phyloP scores from a whole-genome alignment of 1,284 basidiomycete species.

The Blastosporella zonata region DNA sequence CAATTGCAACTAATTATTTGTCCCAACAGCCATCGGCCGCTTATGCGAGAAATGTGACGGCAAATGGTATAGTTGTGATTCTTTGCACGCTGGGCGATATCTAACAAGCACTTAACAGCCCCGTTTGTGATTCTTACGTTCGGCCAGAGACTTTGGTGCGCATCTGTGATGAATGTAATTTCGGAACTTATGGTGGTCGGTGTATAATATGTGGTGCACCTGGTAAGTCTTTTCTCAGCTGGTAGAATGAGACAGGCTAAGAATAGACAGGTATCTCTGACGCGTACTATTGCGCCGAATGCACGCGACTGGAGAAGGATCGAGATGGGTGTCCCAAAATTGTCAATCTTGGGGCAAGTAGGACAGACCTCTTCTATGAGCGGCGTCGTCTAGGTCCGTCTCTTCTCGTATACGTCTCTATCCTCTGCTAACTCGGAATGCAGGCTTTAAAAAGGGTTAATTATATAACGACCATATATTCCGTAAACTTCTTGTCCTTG shows the following conservation, averaged over 20 bases:
- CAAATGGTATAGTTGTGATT: slow-evolving; percentile 75
- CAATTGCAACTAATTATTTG: slow-evolving; percentile 3
- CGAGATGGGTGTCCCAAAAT: slow-evolving; percentile 99
- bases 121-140: slow-evolving; percentile 99
- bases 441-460: slow-evolving; percentile 80
- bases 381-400: slow-evolving; percentile 69
- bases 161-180: slow-evolving; percentile 99
- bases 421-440: slow-evolving; percentile 2
- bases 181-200: slow-evolving; percentile 93
- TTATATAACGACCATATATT: background rate
- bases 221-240: slow-evolving; percentile 48
- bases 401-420: background rate
- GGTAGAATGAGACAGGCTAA: background rate
- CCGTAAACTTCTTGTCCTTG: slow-evolving; percentile 6
- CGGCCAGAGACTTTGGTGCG: slow-evolving; percentile 96
- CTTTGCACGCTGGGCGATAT: background rate
- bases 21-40: slow-evolving; percentile 80
- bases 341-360: slow-evolving; percentile 89
- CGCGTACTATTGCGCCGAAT: slow-evolving; percentile 97
- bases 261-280: slow-evolving; percentile 80
- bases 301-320: slow-evolving; percentile 95
- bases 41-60: slow-evolving; percentile 99
- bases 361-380: slow-evolving; percentile 90
- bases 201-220: slow-evolving; percentile 97
- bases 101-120: slow-evolving; percentile 47